Evolutionary conservation across 1,284 basidiomycete species (phyloP).

Genomic region (Trichosporon asahii): DNA sequence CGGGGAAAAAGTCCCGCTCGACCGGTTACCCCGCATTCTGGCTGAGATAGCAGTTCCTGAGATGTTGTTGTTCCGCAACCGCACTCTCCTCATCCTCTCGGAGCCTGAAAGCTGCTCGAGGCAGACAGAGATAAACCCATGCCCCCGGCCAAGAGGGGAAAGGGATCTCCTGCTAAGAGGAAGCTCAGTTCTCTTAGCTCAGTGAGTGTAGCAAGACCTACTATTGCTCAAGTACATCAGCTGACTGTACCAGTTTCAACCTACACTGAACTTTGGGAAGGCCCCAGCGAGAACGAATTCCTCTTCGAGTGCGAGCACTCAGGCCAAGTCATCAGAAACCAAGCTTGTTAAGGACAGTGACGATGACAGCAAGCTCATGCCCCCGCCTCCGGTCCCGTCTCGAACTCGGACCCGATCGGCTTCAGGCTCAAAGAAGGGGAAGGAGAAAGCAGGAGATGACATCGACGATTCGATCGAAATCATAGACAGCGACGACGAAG

Average conservation of each 20-base stretch:
- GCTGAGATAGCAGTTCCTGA: not conserved
- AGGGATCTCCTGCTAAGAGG: not conserved
- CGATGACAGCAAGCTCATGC: slow-evolving; percentile 20
- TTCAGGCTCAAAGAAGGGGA: slow-evolving; percentile 51
- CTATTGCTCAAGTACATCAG: not conserved
- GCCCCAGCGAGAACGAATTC: not conserved
- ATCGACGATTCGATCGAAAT: slow-evolving; percentile 27
- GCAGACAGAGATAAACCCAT: not conserved
- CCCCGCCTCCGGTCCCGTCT: slow-evolving; percentile 16
- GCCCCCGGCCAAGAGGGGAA: slow-evolving; percentile 4
- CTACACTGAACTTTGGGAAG: slow-evolving; percentile 33
- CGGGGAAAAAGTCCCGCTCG: not conserved
- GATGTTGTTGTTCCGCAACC: not conserved
- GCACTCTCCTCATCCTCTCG: not conserved
- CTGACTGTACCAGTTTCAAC: slow-evolving; percentile 34
- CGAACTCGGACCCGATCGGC: not conserved
- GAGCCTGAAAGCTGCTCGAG: not conserved
- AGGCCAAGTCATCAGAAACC: not conserved
- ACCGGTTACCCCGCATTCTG: slow-evolving; percentile 16
- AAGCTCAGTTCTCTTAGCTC: slow-evolving; percentile 30
- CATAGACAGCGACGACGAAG: slow-evolving; percentile 29
- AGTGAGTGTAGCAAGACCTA: slow-evolving; percentile 17
- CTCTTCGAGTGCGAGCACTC: not conserved
- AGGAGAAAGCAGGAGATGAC: slow-evolving; percentile 45
- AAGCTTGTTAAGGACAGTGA: not conserved